phyloP scores from a whole-genome alignment of 805 yeast species.

The Wickerhamomyces bovis region DNA sequence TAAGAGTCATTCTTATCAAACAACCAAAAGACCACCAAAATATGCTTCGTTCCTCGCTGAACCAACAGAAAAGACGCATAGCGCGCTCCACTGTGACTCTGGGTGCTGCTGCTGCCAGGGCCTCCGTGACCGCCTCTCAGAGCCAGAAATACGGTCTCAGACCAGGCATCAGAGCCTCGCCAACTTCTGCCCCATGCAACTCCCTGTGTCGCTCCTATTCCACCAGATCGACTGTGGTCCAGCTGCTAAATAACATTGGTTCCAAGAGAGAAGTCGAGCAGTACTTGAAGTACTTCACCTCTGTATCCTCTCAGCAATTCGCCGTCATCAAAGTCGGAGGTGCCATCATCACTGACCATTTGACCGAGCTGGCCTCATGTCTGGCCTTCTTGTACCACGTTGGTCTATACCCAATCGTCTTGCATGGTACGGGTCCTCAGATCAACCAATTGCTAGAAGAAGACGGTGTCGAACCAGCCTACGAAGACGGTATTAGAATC shows the following conservation, averaged over 20 bases:
- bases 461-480: slow-evolving; percentile 93
- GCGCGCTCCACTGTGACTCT: slow-evolving; percentile 18
- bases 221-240: slow-evolving; percentile 93
- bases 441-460: slow-evolving; percentile 89
- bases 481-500: slow-evolving; percentile 93
- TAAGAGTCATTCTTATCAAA: not conserved
- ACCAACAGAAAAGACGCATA: slow-evolving; percentile 21
- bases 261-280: slow-evolving; percentile 98
- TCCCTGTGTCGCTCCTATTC: slow-evolving; percentile 34
- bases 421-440: slow-evolving; percentile 99
- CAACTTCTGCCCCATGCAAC: slow-evolving; percentile 6
- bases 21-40: not conserved
- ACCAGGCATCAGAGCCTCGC: slow-evolving; percentile 8
- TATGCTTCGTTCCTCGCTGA: slow-evolving; percentile 25
- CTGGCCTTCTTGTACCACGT: slow-evolving; percentile 95
- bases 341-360: slow-evolving; percentile 92
- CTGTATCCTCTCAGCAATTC: slow-evolving; percentile 93
- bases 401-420: slow-evolving; percentile 92
- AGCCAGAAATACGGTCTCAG: slow-evolving; percentile 11
- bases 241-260: slow-evolving; percentile 90
- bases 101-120: slow-evolving; percentile 11
- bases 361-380: slow-evolving; percentile 91
- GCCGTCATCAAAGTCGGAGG: slow-evolving; percentile 99
- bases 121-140: slow-evolving; percentile 8
- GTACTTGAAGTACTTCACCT: slow-evolving; percentile 91